Evolutionary conservation across 2,329 filamentous ascomycete species (phyloP), one percentile per base, ranked within the genome.

Genomic region (Penicillium sp.): DNA sequence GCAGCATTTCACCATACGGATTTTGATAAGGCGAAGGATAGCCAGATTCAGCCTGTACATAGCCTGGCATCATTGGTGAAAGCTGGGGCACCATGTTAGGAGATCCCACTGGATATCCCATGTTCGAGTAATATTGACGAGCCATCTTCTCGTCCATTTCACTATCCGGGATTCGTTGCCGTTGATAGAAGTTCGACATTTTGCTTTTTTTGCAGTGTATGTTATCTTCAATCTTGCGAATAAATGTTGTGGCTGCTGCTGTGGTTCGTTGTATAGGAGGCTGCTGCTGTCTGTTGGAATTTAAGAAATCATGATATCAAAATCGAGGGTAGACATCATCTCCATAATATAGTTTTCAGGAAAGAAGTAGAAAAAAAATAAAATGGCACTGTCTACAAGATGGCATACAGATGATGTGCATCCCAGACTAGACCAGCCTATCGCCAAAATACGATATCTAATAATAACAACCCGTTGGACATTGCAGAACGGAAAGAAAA

Each of bases 51-150:
- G 33, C 5, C 14, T 35, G 38, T 30, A 21, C 8, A 16, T 47
- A 38, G 20, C 30, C 28, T 26, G 42, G 28, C 24, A 47, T 46
- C 42, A 26, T 33, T 20, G 42, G 16, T 35, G 51, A 23, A 24
- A 33, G 33, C 40, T 52, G 50, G 16, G 18, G 2, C 42, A 26
- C 24, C 20, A 30, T 23, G 14, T 23, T 26, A 9, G 51, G 9
- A 20, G 51, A 30, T 38, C 3, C 20, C 28, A 53, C 45, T 24
- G 14, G 51, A 24, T 53, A 53, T 38, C 26, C 42, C 51, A 53
- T 53, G 28, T 1, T 16, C 3, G 42, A 9, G 28, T 53, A 53
- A 21, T 53, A 53, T 28, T 47, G 51, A 35, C 24, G 40, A 14
- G 42, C 20, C 28, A 47, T 24, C 21, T 53, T 28, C 42, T 53